phyloP scores from a whole-genome alignment of 768 basidiomycete species.

The Crepidotus variabilis region DNA sequence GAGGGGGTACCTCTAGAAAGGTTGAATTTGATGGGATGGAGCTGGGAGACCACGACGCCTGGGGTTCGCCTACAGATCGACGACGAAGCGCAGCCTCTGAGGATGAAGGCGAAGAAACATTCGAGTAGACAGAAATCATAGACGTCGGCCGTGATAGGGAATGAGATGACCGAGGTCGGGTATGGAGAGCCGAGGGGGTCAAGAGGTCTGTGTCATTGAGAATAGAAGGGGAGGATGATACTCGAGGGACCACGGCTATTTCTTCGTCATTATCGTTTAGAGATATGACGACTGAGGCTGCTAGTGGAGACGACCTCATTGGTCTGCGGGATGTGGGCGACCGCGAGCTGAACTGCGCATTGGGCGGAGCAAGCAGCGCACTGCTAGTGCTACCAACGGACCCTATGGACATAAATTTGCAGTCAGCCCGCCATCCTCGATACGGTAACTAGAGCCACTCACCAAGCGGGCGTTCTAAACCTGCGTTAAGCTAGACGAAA shows the following conservation, averaged over 20 bases:
- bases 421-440: background rate
- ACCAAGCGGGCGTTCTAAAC: background rate
- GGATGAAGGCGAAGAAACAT: background rate
- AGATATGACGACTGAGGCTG: conserved; percentile 31
- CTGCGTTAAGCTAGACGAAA: background rate
- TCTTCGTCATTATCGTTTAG: conserved; percentile 6
- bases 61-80: background rate
- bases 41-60: background rate
- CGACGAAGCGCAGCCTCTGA: background rate
- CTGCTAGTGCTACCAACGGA: conserved; percentile 5
- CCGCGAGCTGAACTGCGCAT: background rate
- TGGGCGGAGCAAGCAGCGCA: conserved; percentile 1
- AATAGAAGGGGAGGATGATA: background rate
- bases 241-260: background rate
- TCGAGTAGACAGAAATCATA: conserved; percentile 1
- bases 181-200: background rate
- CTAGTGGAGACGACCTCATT: conserved; percentile 38
- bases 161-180: background rate
- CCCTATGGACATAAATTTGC: background rate
- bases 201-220: background rate
- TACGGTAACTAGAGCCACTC: background rate
- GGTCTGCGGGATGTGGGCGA: conserved; percentile 22
- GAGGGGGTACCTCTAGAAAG: conserved; percentile 3
- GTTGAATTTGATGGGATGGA: background rate
- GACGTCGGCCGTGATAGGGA: background rate